These are phyloP conservation scores for Colletotrichum cereale DNA, from an alignment of 2,329 filamentous ascomycete genomes.

Conservation along the genomic window DNA sequence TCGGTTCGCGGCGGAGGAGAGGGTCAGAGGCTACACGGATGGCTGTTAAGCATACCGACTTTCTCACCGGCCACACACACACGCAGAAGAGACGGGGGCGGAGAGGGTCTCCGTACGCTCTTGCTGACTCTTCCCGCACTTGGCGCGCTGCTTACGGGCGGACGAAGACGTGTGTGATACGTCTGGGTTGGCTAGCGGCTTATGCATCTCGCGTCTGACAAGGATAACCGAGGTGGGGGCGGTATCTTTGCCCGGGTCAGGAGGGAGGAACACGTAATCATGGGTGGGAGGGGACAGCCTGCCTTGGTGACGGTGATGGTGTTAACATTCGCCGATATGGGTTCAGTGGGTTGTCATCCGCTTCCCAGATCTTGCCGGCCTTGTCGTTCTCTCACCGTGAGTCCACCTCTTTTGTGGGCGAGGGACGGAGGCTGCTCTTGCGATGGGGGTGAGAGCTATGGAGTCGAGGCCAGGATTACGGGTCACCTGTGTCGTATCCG, in stretches of 20 bases:
- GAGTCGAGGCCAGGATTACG: too few species aligned
- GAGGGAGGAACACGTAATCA: slow-evolving; percentile 7
- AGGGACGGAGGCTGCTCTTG: background rate
- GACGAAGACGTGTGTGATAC: background rate
- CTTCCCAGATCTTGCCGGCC: background rate
- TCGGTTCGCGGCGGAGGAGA: background rate
- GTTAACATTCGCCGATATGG: background rate
- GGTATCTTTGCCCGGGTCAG: background rate
- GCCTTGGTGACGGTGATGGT: background rate
- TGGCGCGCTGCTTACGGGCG: background rate
- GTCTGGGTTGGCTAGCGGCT: background rate
- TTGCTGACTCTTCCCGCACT: background rate
- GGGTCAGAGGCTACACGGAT: background rate
- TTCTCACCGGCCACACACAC: slow-evolving; percentile 15
- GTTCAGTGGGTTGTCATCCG: background rate
- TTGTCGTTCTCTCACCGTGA: background rate
- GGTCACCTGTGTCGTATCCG: background rate
- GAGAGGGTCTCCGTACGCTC: background rate
- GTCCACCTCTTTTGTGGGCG: too few species aligned
- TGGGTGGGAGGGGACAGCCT: background rate
- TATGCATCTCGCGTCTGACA: slow-evolving; percentile 8
- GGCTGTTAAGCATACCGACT: slow-evolving; percentile 38
- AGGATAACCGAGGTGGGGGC: background rate
- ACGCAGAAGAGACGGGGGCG: background rate
- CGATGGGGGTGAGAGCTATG: background rate